Conservation (phyloP, 345 rosid genomes). For the Mallotus nudiflorus region DNA sequence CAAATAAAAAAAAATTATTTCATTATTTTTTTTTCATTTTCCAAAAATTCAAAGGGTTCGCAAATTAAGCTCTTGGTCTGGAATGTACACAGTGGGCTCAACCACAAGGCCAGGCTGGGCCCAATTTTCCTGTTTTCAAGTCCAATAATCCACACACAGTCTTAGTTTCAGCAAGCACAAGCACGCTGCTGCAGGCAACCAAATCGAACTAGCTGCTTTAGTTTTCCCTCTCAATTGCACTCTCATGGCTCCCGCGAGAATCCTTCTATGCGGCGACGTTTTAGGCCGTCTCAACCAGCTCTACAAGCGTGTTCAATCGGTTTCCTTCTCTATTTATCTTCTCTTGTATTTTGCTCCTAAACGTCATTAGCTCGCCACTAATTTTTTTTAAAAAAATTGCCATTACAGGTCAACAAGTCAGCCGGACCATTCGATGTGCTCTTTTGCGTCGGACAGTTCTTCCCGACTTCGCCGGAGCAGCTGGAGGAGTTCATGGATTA, state of each 20-base stretch:
- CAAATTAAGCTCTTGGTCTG: no score
- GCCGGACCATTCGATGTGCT: conserved; percentile 84
- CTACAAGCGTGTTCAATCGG: conserved; percentile 81
- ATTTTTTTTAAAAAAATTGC: no score
- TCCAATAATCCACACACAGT: not conserved
- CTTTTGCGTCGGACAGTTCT: conserved; percentile 84
- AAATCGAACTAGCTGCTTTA: not conserved
- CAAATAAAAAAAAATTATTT: no score
- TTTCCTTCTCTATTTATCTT: conserved; percentile 21
- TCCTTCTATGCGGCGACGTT: conserved; percentile 85
- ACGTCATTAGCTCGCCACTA: not conserved
- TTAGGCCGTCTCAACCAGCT: conserved; percentile 80
- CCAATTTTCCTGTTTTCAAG: not conserved
- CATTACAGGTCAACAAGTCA: conserved; percentile 69
- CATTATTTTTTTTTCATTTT: no score
- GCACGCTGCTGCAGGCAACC: not conserved
- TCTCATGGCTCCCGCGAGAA: conserved; percentile 72
- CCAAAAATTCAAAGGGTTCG: no score
- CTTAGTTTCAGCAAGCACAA: not conserved
- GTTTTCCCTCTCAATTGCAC: not conserved
- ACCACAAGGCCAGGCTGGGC: not conserved
- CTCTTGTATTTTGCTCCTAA: not conserved
- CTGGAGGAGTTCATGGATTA: conserved; percentile 62
- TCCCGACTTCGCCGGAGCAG: conserved; percentile 59
- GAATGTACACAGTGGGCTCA: no score